phyloP scores from a whole-genome alignment of 225 moss, liverwort and hornwort species.

The Rhytidiadelphus loreus region DNA sequence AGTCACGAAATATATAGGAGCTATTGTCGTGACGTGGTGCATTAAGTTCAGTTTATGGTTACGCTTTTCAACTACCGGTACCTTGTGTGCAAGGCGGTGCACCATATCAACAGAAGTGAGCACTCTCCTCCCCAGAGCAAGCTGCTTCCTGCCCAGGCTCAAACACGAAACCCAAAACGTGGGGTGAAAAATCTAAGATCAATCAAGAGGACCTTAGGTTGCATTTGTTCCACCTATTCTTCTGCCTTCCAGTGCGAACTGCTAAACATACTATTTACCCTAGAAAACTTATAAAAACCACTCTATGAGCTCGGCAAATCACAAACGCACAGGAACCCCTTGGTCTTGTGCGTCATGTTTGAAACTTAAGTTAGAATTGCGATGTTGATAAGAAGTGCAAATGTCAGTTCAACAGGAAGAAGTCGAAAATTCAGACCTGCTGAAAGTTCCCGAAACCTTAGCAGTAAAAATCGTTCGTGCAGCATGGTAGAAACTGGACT shows the following conservation, averaged over 20 bases:
- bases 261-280: not conserved
- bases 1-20: not conserved
- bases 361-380: not conserved
- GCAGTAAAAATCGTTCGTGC: slow-evolving; percentile 70
- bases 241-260: not conserved
- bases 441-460: slow-evolving; percentile 89
- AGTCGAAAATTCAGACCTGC: slow-evolving; percentile 37
- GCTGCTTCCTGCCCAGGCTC: slow-evolving; percentile 48
- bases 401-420: not conserved
- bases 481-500: slow-evolving; percentile 55
- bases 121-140: slow-evolving; percentile 72
- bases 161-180: not conserved
- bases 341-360: not conserved
- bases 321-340: not conserved
- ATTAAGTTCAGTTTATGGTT: not conserved
- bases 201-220: not conserved
- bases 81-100: slow-evolving; percentile 72
- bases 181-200: not conserved
- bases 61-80: not conserved
- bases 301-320: not conserved
- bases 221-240: not conserved
- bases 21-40: not conserved
- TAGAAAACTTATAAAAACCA: not conserved
- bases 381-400: not conserved
- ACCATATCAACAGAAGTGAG: slow-evolving; percentile 61